Conservation (phyloP, 2,329 filamentous ascomycete genomes). For the Capronia epimyces region DNA sequence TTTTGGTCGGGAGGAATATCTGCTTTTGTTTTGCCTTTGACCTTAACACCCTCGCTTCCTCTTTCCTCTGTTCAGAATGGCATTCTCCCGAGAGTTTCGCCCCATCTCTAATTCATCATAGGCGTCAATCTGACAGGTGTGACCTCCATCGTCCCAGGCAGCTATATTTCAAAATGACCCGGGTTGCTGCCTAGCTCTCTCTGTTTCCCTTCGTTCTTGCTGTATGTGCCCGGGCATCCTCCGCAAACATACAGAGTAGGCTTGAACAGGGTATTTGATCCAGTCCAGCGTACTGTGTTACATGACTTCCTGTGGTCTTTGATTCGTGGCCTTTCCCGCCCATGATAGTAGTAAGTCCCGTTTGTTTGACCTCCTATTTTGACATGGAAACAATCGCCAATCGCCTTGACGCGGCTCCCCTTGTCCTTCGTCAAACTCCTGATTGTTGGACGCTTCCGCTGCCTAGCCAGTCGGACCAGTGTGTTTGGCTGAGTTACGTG, state of each 20-base stretch:
- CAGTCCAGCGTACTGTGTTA: background rate
- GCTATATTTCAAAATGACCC: too few relatives aligned
- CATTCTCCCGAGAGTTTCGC: background rate
- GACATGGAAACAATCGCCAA: too few relatives aligned
- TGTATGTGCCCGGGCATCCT: too few relatives aligned
- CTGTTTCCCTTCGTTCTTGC: too few relatives aligned
- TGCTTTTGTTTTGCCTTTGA: background rate
- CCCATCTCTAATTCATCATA: background rate
- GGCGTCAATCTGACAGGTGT: background rate
- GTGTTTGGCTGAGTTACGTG: too few relatives aligned
- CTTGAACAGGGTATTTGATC: background rate
- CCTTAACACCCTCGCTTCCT: background rate
- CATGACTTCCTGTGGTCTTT: background rate
- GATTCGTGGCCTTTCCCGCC: background rate
- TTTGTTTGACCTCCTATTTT: background rate
- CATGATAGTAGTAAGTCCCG: background rate
- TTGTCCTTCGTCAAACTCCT: too few relatives aligned
- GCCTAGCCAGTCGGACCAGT: too few relatives aligned
- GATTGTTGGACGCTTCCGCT: too few relatives aligned
- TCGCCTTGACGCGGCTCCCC: too few relatives aligned
- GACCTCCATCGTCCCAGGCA: too few relatives aligned
- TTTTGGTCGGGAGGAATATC: slow-evolving; percentile 1
- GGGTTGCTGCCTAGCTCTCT: background rate
- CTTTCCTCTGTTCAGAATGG: background rate
- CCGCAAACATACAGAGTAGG: too few relatives aligned